phyloP scores from a whole-genome alignment of 2,329 filamentous ascomycete species.

The Plenodomus lindquistii region DNA sequence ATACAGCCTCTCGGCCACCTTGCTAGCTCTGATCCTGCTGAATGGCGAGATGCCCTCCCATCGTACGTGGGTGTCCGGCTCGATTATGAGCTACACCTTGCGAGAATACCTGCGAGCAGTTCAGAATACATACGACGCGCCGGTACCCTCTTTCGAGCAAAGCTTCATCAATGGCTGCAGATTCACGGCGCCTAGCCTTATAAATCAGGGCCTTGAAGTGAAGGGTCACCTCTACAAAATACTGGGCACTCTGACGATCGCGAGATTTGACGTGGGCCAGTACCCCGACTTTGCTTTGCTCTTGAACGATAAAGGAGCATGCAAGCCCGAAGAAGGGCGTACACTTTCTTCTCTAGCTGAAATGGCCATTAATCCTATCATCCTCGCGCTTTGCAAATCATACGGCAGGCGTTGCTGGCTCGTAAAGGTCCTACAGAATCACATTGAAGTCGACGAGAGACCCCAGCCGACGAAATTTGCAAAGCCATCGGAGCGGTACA shows the following conservation, averaged over 20 bases:
- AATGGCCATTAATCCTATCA: not conserved
- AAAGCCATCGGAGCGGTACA: slow-evolving; percentile 4
- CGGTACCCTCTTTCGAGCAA: slow-evolving; percentile 7
- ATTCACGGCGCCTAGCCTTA: slow-evolving; percentile 10
- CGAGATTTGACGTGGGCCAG: not conserved
- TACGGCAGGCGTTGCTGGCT: not conserved
- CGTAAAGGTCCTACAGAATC: not conserved
- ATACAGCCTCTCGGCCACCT: slow-evolving; percentile 17
- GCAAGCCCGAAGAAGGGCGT: not conserved
- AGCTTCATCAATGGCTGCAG: slow-evolving; percentile 21
- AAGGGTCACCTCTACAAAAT: slow-evolving; percentile 14
- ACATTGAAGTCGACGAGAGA: slow-evolving; percentile 3
- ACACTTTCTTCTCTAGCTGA: no score
- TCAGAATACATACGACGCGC: slow-evolving; percentile 9
- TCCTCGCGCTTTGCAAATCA: not conserved
- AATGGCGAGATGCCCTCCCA: slow-evolving; percentile 21
- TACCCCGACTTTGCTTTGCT: not conserved
- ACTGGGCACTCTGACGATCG: not conserved
- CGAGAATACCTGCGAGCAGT: slow-evolving; percentile 3
- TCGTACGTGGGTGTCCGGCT: not conserved
- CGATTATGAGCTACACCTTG: slow-evolving; percentile 1
- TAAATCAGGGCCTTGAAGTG: slow-evolving; percentile 8
- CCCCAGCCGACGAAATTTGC: not conserved
- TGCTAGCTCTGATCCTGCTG: slow-evolving; percentile 16
- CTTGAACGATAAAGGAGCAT: not conserved